Base-by-base conservation (phyloP, 2,329 filamentous ascomycete genomes). In the Colletotrichum gloeosporioides region DNA sequence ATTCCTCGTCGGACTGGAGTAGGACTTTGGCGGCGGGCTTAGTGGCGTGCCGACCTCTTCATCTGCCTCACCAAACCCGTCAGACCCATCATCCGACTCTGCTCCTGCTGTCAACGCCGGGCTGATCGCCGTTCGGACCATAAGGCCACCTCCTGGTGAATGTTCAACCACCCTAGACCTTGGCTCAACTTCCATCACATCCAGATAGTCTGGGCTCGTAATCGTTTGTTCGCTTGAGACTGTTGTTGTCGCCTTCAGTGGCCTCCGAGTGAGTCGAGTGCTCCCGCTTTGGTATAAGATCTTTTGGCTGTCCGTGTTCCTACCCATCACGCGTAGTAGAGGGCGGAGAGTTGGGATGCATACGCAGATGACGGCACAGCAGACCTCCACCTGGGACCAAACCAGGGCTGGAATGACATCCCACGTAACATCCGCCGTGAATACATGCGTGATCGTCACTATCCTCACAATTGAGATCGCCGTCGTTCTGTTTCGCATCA, bases 331-430 rank as follows among this genome's bases (percentile, higher is more conserved):
- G 3, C n/a, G 32, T 6, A 74, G 31, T 10, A 77, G 72, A 16
- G 75, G 72, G 8, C 75, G 61, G 5, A 77, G 75, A 29, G 72
- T 77, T 32, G 75, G 75, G 27, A 77, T 75, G 44, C 75, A 77
- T 10, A 59, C 66, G 39, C 75, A 77, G 10, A 61, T 67, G 25
- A 77, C 27, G 15, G 75, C 72, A 12, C 71, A 75, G 27, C 72
- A 77, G 3, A 77, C 32, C 66, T 77, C 75, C 2, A 71, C n/a
- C 10, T 55, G 25, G 2, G 75, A 75, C 72, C 72, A 77, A 9
- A 77, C 18, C 25, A 75, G n/a, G 7, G 63, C 36, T 15, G 72
- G 71, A 16, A 77, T 53, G 6, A 77, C 39, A 25, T 71, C 55
- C 66, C 55, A 77, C 2, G 72, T 71, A 4, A 71, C 62, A 22